Evolutionary conservation across 2,329 filamentous ascomycete species (phyloP), one percentile per base, ranked within the genome.

Genomic region (Huntiella decipiens): DNA sequence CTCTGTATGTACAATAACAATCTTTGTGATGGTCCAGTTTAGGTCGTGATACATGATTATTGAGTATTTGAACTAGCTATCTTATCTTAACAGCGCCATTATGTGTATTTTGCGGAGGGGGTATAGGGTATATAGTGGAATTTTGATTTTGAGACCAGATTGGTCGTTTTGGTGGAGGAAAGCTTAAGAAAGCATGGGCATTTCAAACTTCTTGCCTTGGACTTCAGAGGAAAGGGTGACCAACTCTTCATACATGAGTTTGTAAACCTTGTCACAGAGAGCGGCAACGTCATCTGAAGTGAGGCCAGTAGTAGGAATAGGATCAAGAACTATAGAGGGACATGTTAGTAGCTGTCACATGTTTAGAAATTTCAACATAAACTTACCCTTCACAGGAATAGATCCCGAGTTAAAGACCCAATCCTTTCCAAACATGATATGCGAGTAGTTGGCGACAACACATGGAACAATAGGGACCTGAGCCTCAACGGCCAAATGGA

Each of bases 401-500:
- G 62, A 68, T 38, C 82, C 82, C 1, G 74, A 61, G 38, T 72
- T 74, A 57, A 88, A 88, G 36, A 73, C 65, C 54, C 73, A 58
- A 38, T 67, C 66, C 62, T 77, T 77, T 54, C 77, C 61, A 55
- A 74, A 76, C 52, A 87, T 63, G 32, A 87, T 58, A 57, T 85
- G 73, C 54, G 78, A 78, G 61, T 88, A 88, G 63, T 86, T 87
- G 58, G 82, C 81, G 28, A 76, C 73, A 40, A 86, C 79, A 33
- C 92, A 72, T 0, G 91, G 91, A 3, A 98, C 79, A 55, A 98
- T 83, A 19, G 87, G 87, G 4, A 95, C 91, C 53, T 85, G 82
- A 2, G 88, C 88, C 67, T 96, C 83, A 15, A 98, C 75, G 39
- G 91, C 91, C 32, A 98, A 71, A 61, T 98, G 88, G 63, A 98